Evolutionary conservation across 2,329 filamentous ascomycete genomes (phyloP).

Genomic region (Venturia pyrina): DNA sequence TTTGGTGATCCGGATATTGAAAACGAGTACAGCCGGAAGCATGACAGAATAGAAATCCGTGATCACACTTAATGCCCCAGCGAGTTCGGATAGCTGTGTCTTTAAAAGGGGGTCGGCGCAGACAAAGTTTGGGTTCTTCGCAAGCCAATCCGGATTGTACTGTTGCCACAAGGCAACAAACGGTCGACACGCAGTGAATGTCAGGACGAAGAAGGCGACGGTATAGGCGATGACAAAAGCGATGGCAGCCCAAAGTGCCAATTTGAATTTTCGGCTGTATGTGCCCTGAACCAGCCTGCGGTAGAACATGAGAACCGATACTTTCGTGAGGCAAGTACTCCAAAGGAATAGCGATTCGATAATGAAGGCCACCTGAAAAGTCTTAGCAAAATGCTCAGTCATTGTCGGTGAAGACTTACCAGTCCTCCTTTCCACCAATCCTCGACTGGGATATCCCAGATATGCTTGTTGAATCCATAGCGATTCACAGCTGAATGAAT

Average conservation of each 20-base stretch:
- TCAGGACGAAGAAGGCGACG: slow-evolving; percentile 22
- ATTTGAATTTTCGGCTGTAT: slow-evolving; percentile 20
- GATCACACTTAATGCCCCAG: slow-evolving; percentile 16
- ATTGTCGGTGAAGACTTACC: slow-evolving; percentile 13
- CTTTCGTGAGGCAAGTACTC: slow-evolving; percentile 24
- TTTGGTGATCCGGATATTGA: slow-evolving; percentile 17
- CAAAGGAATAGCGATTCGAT: slow-evolving; percentile 25
- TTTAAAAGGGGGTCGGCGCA: slow-evolving; percentile 14
- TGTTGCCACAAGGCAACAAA: slow-evolving; percentile 26
- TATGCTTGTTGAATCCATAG: slow-evolving; percentile 24
- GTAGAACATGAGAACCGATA: slow-evolving; percentile 30
- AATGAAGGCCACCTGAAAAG: slow-evolving; percentile 21
- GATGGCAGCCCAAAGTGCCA: slow-evolving; percentile 19
- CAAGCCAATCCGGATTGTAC: slow-evolving; percentile 18
- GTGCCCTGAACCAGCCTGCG: slow-evolving; percentile 23
- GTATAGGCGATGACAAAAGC: slow-evolving; percentile 17
- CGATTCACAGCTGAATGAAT: slow-evolving; percentile 15
- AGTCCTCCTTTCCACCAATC: slow-evolving; percentile 15
- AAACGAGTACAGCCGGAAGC: slow-evolving; percentile 16
- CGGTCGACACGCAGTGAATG: slow-evolving; percentile 23
- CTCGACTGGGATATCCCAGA: slow-evolving; percentile 24
- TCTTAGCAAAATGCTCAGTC: not conserved
- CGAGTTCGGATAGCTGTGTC: slow-evolving; percentile 12
- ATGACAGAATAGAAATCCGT: slow-evolving; percentile 18
- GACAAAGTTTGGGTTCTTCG: slow-evolving; percentile 16